Conservation (phyloP, 768 basidiomycete genomes). For the Termitomyces titanicus region DNA sequence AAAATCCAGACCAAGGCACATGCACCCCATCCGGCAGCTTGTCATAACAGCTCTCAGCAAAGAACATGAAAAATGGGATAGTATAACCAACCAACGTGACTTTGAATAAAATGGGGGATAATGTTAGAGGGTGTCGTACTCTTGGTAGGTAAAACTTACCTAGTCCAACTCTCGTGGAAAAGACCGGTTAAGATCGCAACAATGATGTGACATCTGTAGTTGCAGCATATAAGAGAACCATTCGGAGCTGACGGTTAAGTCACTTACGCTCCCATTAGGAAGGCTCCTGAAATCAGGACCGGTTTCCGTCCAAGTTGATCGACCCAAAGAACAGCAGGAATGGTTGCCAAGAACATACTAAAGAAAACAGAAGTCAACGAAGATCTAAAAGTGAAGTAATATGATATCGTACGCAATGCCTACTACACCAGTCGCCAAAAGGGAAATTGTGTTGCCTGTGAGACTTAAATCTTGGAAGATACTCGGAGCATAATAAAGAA, state of each 20-base stretch:
- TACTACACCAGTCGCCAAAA: constrained; percentile 63
- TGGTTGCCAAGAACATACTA: constrained; percentile 73
- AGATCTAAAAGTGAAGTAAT: neutral
- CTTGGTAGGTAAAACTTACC: constrained; percentile 27
- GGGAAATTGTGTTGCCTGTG: constrained; percentile 53
- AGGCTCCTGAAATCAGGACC: constrained; percentile 68
- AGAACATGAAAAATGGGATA: neutral
- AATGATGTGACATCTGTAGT: constrained; percentile 59
- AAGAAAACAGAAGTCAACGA: neutral
- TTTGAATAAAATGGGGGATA: constrained; percentile 18
- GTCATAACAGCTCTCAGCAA: neutral
- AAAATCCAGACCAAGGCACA: constrained; percentile 74
- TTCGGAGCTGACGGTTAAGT: constrained; percentile 8
- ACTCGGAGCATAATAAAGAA: constrained; percentile 72
- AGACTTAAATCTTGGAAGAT: constrained; percentile 65
- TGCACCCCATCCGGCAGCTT: constrained; percentile 70
- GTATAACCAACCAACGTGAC: constrained; percentile 22
- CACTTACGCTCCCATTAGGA: constrained; percentile 61
- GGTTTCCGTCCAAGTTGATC: constrained; percentile 76
- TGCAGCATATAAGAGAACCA: neutral
- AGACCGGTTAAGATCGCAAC: constrained; percentile 62
- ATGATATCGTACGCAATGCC: constrained; percentile 60
- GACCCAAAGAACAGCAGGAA: constrained; percentile 80
- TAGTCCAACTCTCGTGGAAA: constrained; percentile 52
- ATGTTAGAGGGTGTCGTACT: neutral